Percentiles rank a stretch among this genome's conserved stretches.
Conservation (phyloP, 352 stramenopile species). For the Blastocystis sp. region DNA sequence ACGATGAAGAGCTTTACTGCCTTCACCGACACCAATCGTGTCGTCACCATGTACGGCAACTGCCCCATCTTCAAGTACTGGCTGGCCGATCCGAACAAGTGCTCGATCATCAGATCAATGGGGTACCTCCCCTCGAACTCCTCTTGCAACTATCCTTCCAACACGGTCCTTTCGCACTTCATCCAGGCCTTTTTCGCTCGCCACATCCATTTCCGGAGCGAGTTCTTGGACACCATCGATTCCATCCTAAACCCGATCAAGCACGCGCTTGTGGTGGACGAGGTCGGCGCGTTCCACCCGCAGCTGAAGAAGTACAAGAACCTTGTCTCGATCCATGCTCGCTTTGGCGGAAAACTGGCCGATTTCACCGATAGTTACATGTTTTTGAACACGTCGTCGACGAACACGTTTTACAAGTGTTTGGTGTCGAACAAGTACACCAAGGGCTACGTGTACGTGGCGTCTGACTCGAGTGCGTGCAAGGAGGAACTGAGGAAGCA, state of each 20-base stretch:
- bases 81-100: background rate
- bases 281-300: too few relatives aligned
- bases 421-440: background rate
- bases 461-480: background rate
- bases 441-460: conserved; percentile 15
- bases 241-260: background rate
- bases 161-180: background rate
- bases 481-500: background rate
- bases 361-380: conserved; percentile 17
- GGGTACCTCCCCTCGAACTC: background rate
- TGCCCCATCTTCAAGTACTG: conserved; percentile 63
- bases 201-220: background rate
- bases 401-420: background rate
- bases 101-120: background rate
- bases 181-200: background rate
- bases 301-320: conserved; percentile 31
- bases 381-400: background rate
- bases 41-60: conserved; percentile 26
- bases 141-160: background rate
- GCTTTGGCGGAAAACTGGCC: conserved; percentile 7
- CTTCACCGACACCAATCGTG: background rate
- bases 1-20: background rate
- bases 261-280: background rate
- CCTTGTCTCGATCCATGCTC: conserved; percentile 35
- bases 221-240: background rate